Conservation (phyloP, 352 stramenopile genomes). For the Hyaloperonospora arabidopsidis region DNA sequence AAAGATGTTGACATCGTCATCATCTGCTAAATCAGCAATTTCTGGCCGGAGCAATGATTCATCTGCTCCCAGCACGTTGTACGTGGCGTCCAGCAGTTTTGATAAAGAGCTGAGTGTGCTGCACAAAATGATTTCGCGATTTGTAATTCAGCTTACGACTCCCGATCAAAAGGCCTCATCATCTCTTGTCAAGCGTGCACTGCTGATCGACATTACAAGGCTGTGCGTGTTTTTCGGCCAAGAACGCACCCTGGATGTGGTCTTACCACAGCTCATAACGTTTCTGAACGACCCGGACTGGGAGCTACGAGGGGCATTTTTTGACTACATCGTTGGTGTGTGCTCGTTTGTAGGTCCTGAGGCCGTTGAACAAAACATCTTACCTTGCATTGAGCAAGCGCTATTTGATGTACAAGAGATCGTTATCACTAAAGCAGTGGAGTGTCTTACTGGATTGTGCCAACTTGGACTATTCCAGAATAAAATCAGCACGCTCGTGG, state of each 20-base stretch:
- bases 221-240: constrained; percentile 96
- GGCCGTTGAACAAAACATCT: constrained; percentile 92
- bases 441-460: constrained; percentile 87
- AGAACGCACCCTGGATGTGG: constrained; percentile 91
- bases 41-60: constrained; percentile 31
- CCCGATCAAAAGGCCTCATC: constrained; percentile 86
- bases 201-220: constrained; percentile 92
- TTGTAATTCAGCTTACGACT: constrained; percentile 90
- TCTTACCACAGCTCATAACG: constrained; percentile 94
- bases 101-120: constrained; percentile 88
- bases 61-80: constrained; percentile 25
- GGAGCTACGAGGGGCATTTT: constrained; percentile 84
- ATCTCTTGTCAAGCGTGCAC: constrained; percentile 88
- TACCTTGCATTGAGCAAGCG: constrained; percentile 95
- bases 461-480: constrained; percentile 89
- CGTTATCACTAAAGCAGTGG: constrained; percentile 90
- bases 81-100: constrained; percentile 83
- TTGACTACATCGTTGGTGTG: constrained; percentile 90
- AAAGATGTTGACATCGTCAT: constrained; percentile 38
- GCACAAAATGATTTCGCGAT: constrained; percentile 91
- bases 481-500: constrained; percentile 65
- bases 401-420: constrained; percentile 95
- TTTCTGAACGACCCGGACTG: constrained; percentile 96
- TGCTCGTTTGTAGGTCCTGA: constrained; percentile 91
- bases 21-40: constrained; percentile 27